Percentiles rank a stretch among this genome's conserved stretches.
Conservation (phyloP, 176 grass and related monocot genomes). For the Cocos nucifera region DNA sequence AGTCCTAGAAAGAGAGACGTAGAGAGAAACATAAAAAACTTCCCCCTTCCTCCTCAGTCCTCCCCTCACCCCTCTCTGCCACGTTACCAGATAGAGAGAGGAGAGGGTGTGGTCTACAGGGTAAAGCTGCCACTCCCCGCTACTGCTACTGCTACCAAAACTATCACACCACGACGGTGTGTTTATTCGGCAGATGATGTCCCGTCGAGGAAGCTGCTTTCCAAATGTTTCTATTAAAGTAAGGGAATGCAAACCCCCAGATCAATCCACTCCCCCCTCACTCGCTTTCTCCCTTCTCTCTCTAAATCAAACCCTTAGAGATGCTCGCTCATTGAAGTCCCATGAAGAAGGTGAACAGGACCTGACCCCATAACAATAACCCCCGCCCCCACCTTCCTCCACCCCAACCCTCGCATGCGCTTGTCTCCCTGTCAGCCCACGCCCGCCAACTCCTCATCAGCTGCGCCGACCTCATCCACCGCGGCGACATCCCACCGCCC, state of each 20-base stretch:
- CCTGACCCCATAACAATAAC: neutral
- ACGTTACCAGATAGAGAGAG: constrained; percentile 14
- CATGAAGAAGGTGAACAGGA: constrained; percentile 29
- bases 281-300: constrained; percentile 17
- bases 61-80: constrained; percentile 11
- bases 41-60: constrained; percentile 10
- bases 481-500: constrained; percentile 46
- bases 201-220: constrained; percentile 85
- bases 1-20: constrained; percentile 7
- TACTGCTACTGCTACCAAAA: constrained; percentile 1
- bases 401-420: neutral
- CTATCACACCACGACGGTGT: constrained; percentile 18
- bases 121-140: constrained; percentile 34
- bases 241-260: constrained; percentile 9
- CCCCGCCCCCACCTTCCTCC: neutral
- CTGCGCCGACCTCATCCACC: constrained; percentile 64
- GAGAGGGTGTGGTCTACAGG: constrained; percentile 26
- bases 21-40: neutral
- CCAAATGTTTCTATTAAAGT: constrained; percentile 39
- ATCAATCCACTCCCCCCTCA: constrained; percentile 9
- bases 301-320: constrained; percentile 4
- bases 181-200: constrained; percentile 93
- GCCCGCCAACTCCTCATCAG: constrained; percentile 54
- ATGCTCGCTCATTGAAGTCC: constrained; percentile 79
- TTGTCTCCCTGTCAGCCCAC: constrained; percentile 21